These are phyloP conservation scores for Piromyces sp. DNA, from an alignment of 192 early-diverging fungal genomes.

Conservation along the genomic window DNA sequence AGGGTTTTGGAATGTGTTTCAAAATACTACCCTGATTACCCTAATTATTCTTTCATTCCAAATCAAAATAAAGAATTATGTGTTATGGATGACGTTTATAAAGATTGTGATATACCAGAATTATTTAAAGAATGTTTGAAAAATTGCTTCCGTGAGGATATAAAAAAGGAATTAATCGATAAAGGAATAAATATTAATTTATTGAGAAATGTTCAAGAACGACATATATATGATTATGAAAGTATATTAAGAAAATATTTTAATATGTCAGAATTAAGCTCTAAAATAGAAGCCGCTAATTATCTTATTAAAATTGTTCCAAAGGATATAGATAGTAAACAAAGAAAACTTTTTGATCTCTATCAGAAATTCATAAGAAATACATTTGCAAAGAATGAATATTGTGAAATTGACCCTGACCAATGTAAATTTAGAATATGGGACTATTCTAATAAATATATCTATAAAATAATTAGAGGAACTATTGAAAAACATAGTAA, in stretches of 20 bases:
- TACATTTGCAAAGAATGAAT: not conserved
- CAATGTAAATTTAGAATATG: too few species aligned
- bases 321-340: not conserved
- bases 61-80: not conserved
- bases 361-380: not conserved
- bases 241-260: not conserved
- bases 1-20: not conserved
- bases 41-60: not conserved
- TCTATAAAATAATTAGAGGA: not conserved
- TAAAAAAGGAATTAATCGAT: not conserved
- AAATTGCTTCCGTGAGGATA: not conserved
- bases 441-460: not conserved
- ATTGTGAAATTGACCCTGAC: too few species aligned
- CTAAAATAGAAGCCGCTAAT: not conserved
- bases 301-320: not conserved
- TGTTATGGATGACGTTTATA: not conserved
- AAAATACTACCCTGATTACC: not conserved
- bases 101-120: not conserved
- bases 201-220: not conserved
- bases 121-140: not conserved
- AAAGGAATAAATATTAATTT: not conserved
- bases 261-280: not conserved
- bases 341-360: not conserved
- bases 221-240: not conserved
- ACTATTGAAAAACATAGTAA: not conserved